Percentiles rank a stretch among this genome's conserved stretches.
These are phyloP conservation scores for Psilocybe cubensis DNA, from an alignment of 768 basidiomycete genomes.

Conservation along the genomic window DNA sequence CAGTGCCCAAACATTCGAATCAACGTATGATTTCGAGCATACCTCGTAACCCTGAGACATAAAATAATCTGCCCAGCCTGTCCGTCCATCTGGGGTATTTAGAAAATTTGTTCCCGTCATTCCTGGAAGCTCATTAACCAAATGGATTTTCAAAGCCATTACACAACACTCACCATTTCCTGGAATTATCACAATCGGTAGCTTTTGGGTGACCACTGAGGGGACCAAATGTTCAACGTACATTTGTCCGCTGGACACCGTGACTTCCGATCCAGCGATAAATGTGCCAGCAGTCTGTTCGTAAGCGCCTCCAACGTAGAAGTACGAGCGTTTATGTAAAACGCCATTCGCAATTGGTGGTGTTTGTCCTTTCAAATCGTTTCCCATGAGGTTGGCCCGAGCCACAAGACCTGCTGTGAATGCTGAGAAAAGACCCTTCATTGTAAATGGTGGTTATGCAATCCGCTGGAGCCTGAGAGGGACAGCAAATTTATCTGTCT, in stretches of 20 bases:
- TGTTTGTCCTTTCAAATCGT: not conserved
- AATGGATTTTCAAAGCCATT: not conserved
- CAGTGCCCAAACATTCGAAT: not conserved
- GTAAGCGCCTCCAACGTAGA: slow-evolving; percentile 53
- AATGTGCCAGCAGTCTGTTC: too few species aligned
- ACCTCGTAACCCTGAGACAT: slow-evolving; percentile 55
- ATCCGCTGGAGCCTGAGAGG: too few species aligned
- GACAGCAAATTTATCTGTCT: too few species aligned
- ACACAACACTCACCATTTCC: slow-evolving; percentile 39
- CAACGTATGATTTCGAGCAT: slow-evolving; percentile 1
- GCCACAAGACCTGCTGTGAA: not conserved
- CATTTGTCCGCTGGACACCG: slow-evolving; percentile 47
- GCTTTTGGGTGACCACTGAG: slow-evolving; percentile 35
- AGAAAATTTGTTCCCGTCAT: slow-evolving; percentile 58
- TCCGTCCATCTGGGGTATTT: slow-evolving; percentile 56
- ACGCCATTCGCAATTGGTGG: not conserved
- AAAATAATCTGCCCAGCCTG: slow-evolving; percentile 63
- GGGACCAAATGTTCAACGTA: slow-evolving; percentile 57
- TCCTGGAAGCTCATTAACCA: slow-evolving; percentile 22
- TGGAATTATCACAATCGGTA: slow-evolving; percentile 52
- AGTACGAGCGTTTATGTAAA: slow-evolving; percentile 48
- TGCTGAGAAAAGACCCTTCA: not conserved
- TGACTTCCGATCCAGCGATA: slow-evolving; percentile 28
- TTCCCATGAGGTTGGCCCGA: not conserved
- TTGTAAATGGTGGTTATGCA: too few species aligned